These are phyloP conservation scores for Sugiyamaella sp. DNA, from an alignment of 1,139 yeast species.

Conservation along the genomic window DNA sequence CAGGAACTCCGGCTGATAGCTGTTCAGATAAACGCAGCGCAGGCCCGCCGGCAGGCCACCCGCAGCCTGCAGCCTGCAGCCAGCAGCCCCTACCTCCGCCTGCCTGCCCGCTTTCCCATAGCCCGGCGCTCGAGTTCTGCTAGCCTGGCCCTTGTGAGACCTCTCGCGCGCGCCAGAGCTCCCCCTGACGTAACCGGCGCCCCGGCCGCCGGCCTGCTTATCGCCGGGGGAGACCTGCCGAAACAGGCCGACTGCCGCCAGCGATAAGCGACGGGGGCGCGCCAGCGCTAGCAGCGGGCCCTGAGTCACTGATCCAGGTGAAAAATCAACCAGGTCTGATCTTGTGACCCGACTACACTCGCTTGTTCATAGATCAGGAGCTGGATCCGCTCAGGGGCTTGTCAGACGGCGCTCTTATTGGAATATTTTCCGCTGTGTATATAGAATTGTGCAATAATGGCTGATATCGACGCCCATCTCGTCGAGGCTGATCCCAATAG, in stretches of 20 bases:
- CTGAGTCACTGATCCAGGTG: background rate
- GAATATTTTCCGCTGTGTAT: too few species aligned
- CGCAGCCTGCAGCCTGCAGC: too few species aligned
- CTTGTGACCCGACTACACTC: too few species aligned
- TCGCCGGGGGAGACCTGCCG: background rate
- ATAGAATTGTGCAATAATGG: conserved; percentile 29
- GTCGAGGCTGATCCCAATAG: conserved; percentile 42
- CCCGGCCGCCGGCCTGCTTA: background rate
- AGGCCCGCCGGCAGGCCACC: background rate
- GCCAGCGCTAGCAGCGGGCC: background rate
- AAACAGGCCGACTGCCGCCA: background rate
- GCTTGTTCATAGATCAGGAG: too few species aligned
- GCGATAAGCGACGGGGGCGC: background rate
- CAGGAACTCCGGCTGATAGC: background rate
- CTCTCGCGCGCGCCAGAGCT: too few species aligned
- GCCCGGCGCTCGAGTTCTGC: too few species aligned
- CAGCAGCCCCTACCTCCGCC: too few species aligned
- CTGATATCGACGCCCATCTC: conserved; percentile 39
- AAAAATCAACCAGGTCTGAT: background rate
- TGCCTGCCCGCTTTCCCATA: too few species aligned
- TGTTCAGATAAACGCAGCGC: background rate
- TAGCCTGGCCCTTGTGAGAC: too few species aligned
- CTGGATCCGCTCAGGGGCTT: too few species aligned
- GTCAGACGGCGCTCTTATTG: too few species aligned
- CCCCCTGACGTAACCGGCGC: background rate